Evolutionary conservation across 768 basidiomycete species (phyloP), one percentile per base, ranked within the genome.

Genomic region (Lactarius indigo): DNA sequence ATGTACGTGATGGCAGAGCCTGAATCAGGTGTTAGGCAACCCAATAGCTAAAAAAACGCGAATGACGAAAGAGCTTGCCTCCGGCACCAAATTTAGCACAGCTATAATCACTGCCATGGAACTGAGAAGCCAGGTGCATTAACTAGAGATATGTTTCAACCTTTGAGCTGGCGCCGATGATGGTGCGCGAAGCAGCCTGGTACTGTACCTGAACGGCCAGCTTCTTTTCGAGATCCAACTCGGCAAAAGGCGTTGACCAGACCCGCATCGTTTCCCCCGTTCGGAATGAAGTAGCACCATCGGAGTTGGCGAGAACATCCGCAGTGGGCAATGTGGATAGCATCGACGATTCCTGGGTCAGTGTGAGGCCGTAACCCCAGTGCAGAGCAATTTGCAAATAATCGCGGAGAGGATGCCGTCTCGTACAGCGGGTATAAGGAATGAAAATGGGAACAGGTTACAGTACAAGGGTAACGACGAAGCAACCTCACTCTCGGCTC

Each of bases 61-160:
- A 33, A 41, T 28, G 20, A 50, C 47, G 47, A 47, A 47, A 10
- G 44, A 15, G 54, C 68, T 50, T 31, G 64, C 70, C 70, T 59
- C 65, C 37, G 17, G 64, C 68, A 39, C 70, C 70, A 44, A 71
- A 71, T 47, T 71, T 71, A 3, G 70, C 70, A 35, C 68, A 65
- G 39, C 62, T 59, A 59, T 71, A 71, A 52, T 70, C 70, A 35
- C 70, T 71, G 23, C 65, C 70, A 31, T 71, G 70, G 56, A 71
- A 71, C 52, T 71, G 70, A 47, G 70, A 71, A 55, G 70, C 70
- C 18, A 71, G 60, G 57, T 71, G 70, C 47, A 71, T 65, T 62
- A 71, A 52, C 70, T 71, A 33, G 8, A 61, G 30, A 50, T 4
- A 20, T 23, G 10, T 42, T 42, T 52, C 33, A 54, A 41, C 10